Conservation (phyloP, 129 eudicot genomes). For the Mikania micrantha region DNA sequence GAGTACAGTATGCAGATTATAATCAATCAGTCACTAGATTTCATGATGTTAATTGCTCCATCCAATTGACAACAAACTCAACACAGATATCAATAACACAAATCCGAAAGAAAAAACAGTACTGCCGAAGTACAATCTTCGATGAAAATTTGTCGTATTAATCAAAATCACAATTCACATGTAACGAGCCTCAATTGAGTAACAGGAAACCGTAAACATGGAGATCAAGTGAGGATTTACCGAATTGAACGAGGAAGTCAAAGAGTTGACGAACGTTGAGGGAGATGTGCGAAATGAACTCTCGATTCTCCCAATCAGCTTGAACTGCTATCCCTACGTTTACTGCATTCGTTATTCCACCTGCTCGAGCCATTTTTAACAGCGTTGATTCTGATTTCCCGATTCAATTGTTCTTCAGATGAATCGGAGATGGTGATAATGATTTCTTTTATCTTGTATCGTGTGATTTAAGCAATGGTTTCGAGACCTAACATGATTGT, state of each 20-base stretch:
- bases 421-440: no score
- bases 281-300: conserved; percentile 84
- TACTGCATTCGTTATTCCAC: conserved; percentile 92
- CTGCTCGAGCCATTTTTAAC: conserved; percentile 58
- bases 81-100: background rate
- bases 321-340: conserved; percentile 97
- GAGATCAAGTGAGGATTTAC: conserved; percentile 27
- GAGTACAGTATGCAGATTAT: no score
- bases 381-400: background rate
- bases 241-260: conserved; percentile 87
- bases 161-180: background rate
- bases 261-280: conserved; percentile 89
- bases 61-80: background rate
- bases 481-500: no score
- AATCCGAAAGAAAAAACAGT: background rate
- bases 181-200: conserved; percentile 5
- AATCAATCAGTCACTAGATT: no score
- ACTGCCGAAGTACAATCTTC: background rate
- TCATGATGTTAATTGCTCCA: no score
- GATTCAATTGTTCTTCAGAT: background rate
- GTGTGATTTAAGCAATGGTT: conserved; percentile 18
- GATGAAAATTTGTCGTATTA: background rate
- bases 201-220: background rate
- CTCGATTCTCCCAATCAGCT: conserved; percentile 96
- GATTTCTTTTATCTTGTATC: no score